Evolutionary conservation across 1,284 basidiomycete genomes (phyloP).

Genomic region (Vanrija sp.): DNA sequence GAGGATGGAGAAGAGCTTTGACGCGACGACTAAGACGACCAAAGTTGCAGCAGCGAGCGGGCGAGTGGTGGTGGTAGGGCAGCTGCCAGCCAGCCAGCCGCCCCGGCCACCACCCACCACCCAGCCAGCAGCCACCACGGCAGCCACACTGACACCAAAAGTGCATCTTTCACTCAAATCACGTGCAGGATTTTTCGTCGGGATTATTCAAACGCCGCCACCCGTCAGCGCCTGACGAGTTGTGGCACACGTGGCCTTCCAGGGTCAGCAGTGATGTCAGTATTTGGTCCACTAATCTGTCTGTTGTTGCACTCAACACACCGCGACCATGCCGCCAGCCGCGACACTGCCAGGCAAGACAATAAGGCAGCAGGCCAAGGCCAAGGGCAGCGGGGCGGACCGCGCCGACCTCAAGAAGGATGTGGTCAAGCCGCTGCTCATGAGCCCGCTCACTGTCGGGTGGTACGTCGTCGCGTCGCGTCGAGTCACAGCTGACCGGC

Average conservation of each 20-base stretch:
- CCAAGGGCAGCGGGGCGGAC: constrained; percentile 2
- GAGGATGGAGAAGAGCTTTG: neutral
- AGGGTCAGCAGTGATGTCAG: no score
- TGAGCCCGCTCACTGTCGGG: constrained; percentile 36
- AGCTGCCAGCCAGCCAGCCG: neutral
- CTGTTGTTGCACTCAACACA: neutral
- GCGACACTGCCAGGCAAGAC: constrained; percentile 13
- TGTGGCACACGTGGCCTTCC: no score
- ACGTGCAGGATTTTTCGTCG: no score
- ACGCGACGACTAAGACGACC: neutral
- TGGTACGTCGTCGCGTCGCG: constrained; percentile 30
- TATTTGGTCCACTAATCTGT: neutral
- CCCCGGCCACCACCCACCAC: neutral
- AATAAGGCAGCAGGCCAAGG: constrained; percentile 15
- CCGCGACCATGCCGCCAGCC: constrained; percentile 12
- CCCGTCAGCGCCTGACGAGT: no score
- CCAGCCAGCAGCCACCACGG: neutral
- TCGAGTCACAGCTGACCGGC: neutral
- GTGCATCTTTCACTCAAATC: no score
- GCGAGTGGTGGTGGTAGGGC: no score
- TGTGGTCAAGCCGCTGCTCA: constrained; percentile 23
- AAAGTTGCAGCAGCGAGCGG: neutral
- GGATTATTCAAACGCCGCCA: no score
- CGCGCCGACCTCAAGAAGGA: constrained; percentile 1
- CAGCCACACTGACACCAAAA: neutral